Evolutionary conservation across 768 basidiomycete genomes (phyloP).

Genomic region (Rhodosporidiobolus sp.): DNA sequence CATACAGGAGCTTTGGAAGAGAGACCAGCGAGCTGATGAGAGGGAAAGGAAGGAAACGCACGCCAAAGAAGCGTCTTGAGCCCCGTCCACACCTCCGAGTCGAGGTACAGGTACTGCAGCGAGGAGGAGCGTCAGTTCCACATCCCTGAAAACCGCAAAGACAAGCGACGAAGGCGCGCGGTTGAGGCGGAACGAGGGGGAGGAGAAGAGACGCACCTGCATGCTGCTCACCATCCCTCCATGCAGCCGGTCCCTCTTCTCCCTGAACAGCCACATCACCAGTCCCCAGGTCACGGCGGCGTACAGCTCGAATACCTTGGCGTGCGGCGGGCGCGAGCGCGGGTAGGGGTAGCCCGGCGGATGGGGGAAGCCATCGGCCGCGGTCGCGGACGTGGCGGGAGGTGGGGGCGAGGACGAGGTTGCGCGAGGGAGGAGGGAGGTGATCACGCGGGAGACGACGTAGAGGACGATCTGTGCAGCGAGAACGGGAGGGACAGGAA

Average conservation of each 20-base stretch:
- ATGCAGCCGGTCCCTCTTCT: slow-evolving; percentile 84
- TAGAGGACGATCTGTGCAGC: slow-evolving; percentile 85
- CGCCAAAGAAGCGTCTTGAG: slow-evolving; percentile 79
- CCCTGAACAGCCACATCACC: slow-evolving; percentile 93
- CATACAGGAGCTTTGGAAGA: background rate
- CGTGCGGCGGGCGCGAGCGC: slow-evolving; percentile 73
- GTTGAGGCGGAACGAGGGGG: too few species aligned
- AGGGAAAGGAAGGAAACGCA: background rate
- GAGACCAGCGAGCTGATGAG: too few species aligned
- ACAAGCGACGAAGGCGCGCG: too few species aligned
- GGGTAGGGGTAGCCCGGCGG: slow-evolving; percentile 49
- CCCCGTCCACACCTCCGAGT: slow-evolving; percentile 81
- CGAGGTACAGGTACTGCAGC: slow-evolving; percentile 74
- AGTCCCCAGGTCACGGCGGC: slow-evolving; percentile 88
- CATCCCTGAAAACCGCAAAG: too few species aligned
- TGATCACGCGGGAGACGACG: slow-evolving; percentile 84
- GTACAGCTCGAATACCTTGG: slow-evolving; percentile 77
- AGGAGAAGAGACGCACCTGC: slow-evolving; percentile 50
- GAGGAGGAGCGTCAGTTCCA: background rate
- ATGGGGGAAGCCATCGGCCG: slow-evolving; percentile 27
- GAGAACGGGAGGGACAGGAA: background rate
- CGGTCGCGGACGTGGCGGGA: slow-evolving; percentile 33
- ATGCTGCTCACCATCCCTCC: slow-evolving; percentile 96
- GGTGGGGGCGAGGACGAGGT: slow-evolving; percentile 51
- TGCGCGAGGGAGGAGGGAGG: slow-evolving; percentile 84